These are phyloP conservation scores for Oryza meridionalis DNA, from an alignment of 176 grass and related monocot genomes.

Conservation along the genomic window DNA sequence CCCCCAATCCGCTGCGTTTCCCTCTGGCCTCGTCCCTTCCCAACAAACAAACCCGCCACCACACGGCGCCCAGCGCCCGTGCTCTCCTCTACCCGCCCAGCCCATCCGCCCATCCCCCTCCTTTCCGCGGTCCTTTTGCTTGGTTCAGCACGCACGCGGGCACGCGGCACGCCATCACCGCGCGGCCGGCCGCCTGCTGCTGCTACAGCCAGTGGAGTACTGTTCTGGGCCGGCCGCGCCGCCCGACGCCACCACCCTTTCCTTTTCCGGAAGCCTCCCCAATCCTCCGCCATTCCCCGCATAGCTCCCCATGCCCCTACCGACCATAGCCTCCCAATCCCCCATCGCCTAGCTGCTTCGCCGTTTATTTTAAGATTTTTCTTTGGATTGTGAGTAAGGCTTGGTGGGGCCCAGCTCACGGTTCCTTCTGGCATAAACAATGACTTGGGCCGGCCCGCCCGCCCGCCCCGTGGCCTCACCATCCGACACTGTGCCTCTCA, in stretches of 20 bases:
- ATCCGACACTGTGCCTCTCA: not conserved
- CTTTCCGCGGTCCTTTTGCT: not conserved
- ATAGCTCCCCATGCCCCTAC: not conserved
- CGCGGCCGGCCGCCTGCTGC: conserved; percentile 45
- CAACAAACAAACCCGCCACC: not conserved
- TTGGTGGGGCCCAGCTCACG: conserved; percentile 4
- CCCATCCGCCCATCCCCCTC: not conserved
- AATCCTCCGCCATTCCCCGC: not conserved
- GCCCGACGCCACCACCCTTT: not conserved
- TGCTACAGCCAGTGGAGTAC: conserved; percentile 41
- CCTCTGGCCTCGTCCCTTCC: not conserved
- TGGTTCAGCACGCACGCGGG: not conserved
- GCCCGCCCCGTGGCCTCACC: not conserved
- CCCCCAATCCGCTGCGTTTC: not conserved
- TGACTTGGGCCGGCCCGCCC: conserved; percentile 39
- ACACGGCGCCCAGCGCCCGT: not conserved
- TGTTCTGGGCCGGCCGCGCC: conserved; percentile 40
- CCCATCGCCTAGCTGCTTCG: not conserved
- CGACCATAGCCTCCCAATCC: not conserved
- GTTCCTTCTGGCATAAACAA: conserved; percentile 47
- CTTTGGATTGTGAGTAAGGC: not conserved
- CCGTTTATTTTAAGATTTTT: not conserved
- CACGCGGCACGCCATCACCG: not conserved
- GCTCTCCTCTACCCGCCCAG: not conserved
- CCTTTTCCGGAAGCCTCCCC: conserved; percentile 52